A percentile compares a stretch with the other conserved stretches of the same genome.
These are phyloP conservation scores for Nakaseomyces glabratus DNA, from an alignment of 1,139 yeast genomes.

Conservation along the genomic window DNA sequence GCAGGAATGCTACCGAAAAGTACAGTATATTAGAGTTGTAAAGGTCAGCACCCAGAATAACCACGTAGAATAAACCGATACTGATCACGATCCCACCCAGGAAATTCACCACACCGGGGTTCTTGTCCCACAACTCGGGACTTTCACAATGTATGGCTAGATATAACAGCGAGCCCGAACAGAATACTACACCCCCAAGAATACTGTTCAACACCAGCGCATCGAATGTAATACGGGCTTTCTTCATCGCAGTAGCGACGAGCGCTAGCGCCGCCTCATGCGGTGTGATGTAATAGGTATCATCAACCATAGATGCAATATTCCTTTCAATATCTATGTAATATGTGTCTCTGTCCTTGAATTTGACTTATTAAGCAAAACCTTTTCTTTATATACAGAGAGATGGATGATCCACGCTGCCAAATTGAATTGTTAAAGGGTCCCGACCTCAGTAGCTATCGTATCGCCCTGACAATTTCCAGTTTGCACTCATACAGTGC, in stretches of 20 bases:
- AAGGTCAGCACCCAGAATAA: conserved; percentile 62
- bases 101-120: conserved; percentile 47
- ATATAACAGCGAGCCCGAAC: conserved; percentile 67
- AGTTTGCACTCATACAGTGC: too few species aligned
- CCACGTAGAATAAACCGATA: conserved; percentile 64
- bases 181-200: conserved; percentile 60
- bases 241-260: conserved; percentile 77
- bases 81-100: conserved; percentile 54
- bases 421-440: too few species aligned
- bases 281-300: conserved; percentile 55
- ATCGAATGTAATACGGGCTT: conserved; percentile 54
- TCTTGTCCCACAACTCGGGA: conserved; percentile 34
- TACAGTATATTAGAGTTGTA: conserved; percentile 65
- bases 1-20: conserved; percentile 55
- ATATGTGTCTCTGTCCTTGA: too few species aligned
- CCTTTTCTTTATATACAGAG: too few species aligned
- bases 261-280: conserved; percentile 75
- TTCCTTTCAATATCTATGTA: too few species aligned
- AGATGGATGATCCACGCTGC: too few species aligned
- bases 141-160: conserved; percentile 47
- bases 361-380: too few species aligned
- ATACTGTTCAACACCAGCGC: conserved; percentile 52
- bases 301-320: conserved; percentile 39
- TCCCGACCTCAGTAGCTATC: too few species aligned
- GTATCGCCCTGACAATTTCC: too few species aligned